phyloP scores from a whole-genome alignment of 768 basidiomycete genomes.

The Serendipita indica region DNA sequence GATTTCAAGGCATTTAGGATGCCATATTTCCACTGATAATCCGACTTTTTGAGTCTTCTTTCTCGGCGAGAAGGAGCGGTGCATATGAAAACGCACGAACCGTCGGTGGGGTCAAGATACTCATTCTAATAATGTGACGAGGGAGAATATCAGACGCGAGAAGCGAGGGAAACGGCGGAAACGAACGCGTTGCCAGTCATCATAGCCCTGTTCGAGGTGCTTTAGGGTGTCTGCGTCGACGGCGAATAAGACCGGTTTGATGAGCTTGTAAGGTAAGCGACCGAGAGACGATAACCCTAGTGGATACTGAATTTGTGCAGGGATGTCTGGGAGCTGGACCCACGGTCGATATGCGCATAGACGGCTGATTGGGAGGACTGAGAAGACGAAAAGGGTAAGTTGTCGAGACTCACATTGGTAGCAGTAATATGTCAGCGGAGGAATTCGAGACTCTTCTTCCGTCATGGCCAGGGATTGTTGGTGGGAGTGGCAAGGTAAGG shows the following conservation, averaged over 20 bases:
- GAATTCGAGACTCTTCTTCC: conserved; percentile 26
- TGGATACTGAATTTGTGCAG: conserved; percentile 2
- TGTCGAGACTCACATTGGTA: conserved; percentile 45
- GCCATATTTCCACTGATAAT: conserved; percentile 1
- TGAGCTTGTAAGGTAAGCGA: conserved; percentile 42
- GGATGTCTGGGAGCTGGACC: conserved; percentile 17
- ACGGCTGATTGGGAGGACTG: conserved; percentile 32
- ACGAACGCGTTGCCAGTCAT: conserved; percentile 1
- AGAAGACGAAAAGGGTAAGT: neutral
- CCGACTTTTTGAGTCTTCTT: neutral
- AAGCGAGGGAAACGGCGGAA: neutral
- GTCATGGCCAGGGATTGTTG: neutral
- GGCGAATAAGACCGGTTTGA: conserved; percentile 58
- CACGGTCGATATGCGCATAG: conserved; percentile 45
- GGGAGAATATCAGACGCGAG: neutral
- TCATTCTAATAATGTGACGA: neutral
- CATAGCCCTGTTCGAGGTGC: conserved; percentile 44
- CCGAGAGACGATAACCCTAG: conserved; percentile 25
- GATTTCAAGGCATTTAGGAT: neutral
- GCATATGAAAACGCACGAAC: conserved; percentile 4
- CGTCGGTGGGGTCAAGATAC: conserved; percentile 8
- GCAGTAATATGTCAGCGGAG: conserved; percentile 51
- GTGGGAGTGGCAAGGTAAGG: neutral
- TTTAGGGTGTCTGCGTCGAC: conserved; percentile 58
- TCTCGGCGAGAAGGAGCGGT: neutral